Evolutionary conservation across 257 asterid species (phyloP), one percentile per base, ranked within the genome.

Genomic region (Nicotiana undulata): DNA sequence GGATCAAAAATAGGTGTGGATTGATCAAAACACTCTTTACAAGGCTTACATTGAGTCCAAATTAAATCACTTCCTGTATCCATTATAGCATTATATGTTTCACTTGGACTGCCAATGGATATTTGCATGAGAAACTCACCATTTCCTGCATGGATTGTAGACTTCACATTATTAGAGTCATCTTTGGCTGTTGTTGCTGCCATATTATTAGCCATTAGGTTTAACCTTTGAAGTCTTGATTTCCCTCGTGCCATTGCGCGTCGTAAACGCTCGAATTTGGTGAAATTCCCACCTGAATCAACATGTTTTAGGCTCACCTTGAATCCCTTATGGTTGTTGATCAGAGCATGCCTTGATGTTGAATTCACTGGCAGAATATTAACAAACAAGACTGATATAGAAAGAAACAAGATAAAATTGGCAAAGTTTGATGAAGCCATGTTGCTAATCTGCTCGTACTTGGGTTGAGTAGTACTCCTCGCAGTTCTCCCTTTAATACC

Each of bases 61-160:
- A 86, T 85, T 24, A 93, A 64, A 51, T 93, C 95, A 64, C 98
- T 92, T 10, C 97, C 97, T 0, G 96, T 92, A 51, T 93, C 98
- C 51, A 93, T 80, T 15, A 93, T 93, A 1, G 93, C 97, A 18
- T 89, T 81, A 58, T 87, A 93, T 2, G 91, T 18, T 0, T 59
- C 51, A 4, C 91, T 85, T 9, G 98, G 98, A 1, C 90, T 89
- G 17, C 98, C 98, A 18, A 93, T 89, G 2, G 94, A 82, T n/a
- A 93, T 11, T 26, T 90, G 84, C 92, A 93, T 89, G 18, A 93
- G 85, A 76, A 90, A 94, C 89, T 94, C 98, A 6, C 98, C 98
- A 55, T 87, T 89, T 11, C 98, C 98, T 2, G 96, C 89, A 68
- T 91, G 97, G 9, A 94, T 24, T 0, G 92, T 90, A 53, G 97